Percentiles rank a stretch among this genome's conserved stretches.
Evolutionary conservation across 768 basidiomycete species (phyloP).

Genomic region (Antrodiella citrinella): DNA sequence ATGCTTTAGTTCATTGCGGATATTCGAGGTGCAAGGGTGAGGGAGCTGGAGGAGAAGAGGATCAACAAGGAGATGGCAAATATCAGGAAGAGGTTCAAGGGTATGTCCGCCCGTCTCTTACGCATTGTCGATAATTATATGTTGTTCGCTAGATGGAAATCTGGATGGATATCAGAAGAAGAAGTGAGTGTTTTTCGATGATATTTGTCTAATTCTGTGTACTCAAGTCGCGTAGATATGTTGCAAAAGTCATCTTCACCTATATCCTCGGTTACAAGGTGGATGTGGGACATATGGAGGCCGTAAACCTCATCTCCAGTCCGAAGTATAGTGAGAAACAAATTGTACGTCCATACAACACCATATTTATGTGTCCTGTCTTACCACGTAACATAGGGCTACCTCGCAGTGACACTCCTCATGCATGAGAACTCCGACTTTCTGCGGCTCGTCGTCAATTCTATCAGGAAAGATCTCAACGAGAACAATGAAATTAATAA

Average conservation of each 20-base stretch:
- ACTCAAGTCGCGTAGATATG: slow-evolving; percentile 65
- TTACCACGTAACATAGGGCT: slow-evolving; percentile 54
- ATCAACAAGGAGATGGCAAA: slow-evolving; percentile 99
- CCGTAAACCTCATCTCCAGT: slow-evolving; percentile 94
- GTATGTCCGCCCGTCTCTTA: slow-evolving; percentile 28
- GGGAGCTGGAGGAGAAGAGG: slow-evolving; percentile 96
- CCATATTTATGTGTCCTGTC: background rate
- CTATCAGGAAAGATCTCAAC: slow-evolving; percentile 94
- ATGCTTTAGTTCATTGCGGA: slow-evolving; percentile 88
- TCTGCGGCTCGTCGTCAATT: slow-evolving; percentile 93
- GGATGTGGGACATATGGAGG: slow-evolving; percentile 98
- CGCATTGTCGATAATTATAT: background rate
- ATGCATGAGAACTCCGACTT: slow-evolving; percentile 99
- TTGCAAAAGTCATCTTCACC: slow-evolving; percentile 98
- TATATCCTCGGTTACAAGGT: slow-evolving; percentile 99
- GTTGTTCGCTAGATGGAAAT: slow-evolving; percentile 61
- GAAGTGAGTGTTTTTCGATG: slow-evolving; percentile 46
- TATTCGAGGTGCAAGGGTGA: slow-evolving; percentile 91
- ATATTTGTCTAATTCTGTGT: background rate
- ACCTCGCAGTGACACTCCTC: slow-evolving; percentile 90
- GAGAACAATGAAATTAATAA: slow-evolving; percentile 92
- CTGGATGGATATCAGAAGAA: slow-evolving; percentile 89
- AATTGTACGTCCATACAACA: slow-evolving; percentile 55
- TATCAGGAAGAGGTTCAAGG: slow-evolving; percentile 98
- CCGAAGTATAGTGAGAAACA: slow-evolving; percentile 98